Evolutionary conservation across 345 rosid genomes (phyloP), one percentile per base, ranked within the genome.

Genomic region (Firmiana major): DNA sequence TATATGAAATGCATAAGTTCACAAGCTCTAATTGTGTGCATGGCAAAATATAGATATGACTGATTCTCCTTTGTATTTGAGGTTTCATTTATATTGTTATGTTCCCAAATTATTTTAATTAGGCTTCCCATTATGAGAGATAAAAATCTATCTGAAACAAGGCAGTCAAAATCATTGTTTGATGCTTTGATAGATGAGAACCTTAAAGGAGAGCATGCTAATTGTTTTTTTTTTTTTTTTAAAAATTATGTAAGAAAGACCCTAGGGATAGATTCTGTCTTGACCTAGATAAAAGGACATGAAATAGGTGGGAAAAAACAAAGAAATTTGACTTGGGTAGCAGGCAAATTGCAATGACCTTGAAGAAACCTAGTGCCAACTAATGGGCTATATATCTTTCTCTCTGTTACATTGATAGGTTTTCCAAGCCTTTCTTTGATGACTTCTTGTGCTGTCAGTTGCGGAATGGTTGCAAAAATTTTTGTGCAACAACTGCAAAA

Each of bases 141-240:
- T 46, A 58, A 46, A 69, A 48, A 3, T 48, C 73, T 46, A 54
- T 69, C 58, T 69, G 57, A 69, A 69, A 26, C 58, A 69, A 68
- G 53, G 72, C 13, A 13, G 12, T 69, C 21, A 26, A 48, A 69
- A 15, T 19, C 16, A 10, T 17, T 68, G 38, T 46, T 69, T 16
- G 38, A 69, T 24, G 57, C 57, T 46, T 46, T 46, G 19, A 46
- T 26, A 48, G 24, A 69, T 16, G 12, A 13, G 38, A 48, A 12
- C 36, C 54, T 68, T 13, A 68, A 36, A 68, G 55, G 19, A 43
- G 48, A 8, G 48, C 48, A 43, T 43, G 48, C 48, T 43, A 8
- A 43, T n/a, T n/a, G n/a, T n/a, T n/a, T n/a, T n/a, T n/a, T n/a
- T n/a, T n/a, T n/a, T n/a, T n/a, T n/a, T n/a, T n/a, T n/a, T n/a